These are phyloP conservation scores for Tricholomella constricta DNA, from an alignment of 768 basidiomycete species.

Conservation along the genomic window DNA sequence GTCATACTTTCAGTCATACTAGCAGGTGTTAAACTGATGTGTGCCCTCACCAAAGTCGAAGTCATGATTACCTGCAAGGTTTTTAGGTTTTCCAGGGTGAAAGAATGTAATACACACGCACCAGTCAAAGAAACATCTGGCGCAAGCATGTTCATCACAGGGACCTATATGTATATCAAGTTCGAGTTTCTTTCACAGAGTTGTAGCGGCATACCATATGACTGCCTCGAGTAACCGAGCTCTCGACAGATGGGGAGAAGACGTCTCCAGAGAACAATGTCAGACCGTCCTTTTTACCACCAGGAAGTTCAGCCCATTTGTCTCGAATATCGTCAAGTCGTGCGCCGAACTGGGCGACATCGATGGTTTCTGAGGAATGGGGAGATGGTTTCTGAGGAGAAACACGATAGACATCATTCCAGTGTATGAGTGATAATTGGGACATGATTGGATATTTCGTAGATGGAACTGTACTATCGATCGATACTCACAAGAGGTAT, in stretches of 20 bases:
- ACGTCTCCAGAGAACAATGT: conserved; percentile 88
- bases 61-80: conserved; percentile 78
- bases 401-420: conserved; percentile 86
- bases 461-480: too few species aligned
- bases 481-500: not conserved
- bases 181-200: not conserved
- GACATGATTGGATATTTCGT: conserved; percentile 14
- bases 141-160: conserved; percentile 80
- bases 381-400: conserved; percentile 67
- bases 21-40: not conserved
- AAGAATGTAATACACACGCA: conserved; percentile 34
- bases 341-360: conserved; percentile 84
- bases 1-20: not conserved
- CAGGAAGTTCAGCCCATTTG: conserved; percentile 49
- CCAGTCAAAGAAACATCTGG: conserved; percentile 82
- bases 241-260: conserved; percentile 86
- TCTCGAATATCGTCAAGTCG: conserved; percentile 64
- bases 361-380: conserved; percentile 63
- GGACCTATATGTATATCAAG: conserved; percentile 56
- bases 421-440: conserved; percentile 56
- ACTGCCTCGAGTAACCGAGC: conserved; percentile 83
- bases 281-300: conserved; percentile 68
- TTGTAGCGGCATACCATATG: conserved; percentile 68
- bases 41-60: conserved; percentile 74
- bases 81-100: not conserved